Evolutionary conservation across 805 yeast genomes (phyloP), one percentile per base, ranked within the genome.

Genomic region (Ogataea neopini): DNA sequence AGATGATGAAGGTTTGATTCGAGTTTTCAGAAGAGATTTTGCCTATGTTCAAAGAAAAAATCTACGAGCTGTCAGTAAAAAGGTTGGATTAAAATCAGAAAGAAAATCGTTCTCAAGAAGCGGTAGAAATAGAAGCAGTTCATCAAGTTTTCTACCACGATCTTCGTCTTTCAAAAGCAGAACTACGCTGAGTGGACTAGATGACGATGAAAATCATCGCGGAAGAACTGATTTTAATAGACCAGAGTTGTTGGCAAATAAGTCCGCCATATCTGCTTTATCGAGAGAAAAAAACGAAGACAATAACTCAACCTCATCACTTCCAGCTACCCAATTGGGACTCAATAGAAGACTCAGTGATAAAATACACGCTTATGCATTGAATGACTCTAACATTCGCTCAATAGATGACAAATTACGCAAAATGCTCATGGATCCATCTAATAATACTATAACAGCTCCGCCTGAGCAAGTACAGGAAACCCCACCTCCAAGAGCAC

Each of bases 21-120:
- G 94, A 38, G 86, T 90, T 0, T 87, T 86, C 62, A 73, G 97
- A 59, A 84, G 88, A 48, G 97, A 90, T 63, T 74, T 84, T 45
- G 85, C 94, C 0, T 72, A 78, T 43, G 57, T 60, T 9, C 65
- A 72, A 11, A 59, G 84, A 47, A 72, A 71, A 43, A 45, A 40
- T 3, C 20, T 49, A n/a, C 26, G 44, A 2, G 6, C 48, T 3
- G 40, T 40, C 3, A 35, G 44, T 29, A 62, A 53, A 39, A 62
- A 56, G 35, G 25, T 40, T 4, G 30, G 42, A 3, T 18, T 23
- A 2, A 53, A 45, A 32, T 9, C 38, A 9, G 53, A 51, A 17
- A 48, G 41, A 17, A 51, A 44, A 28, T 51, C 59, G 6, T 33
- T 52, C 8, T 48, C 58, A 11, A 53, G 39, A 34, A 45, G 37